Evolutionary conservation across 1,139 yeast genomes (phyloP).

Genomic region (Nakaseomyces glabratus): DNA sequence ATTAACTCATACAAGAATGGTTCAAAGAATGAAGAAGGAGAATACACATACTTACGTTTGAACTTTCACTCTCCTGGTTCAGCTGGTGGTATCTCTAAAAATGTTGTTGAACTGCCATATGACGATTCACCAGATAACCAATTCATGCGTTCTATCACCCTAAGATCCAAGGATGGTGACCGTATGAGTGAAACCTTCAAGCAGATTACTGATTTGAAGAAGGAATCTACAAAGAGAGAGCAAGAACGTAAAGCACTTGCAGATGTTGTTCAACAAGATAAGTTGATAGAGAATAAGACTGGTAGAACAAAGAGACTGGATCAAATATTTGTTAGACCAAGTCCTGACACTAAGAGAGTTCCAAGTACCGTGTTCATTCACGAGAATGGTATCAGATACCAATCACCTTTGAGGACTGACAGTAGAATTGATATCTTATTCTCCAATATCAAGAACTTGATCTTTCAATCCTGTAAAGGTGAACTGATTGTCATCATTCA

Average conservation of each 20-base stretch:
- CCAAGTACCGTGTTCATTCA: constrained; percentile 90
- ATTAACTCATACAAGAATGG: constrained; percentile 91
- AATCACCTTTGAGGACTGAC: constrained; percentile 71
- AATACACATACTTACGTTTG: constrained; percentile 78
- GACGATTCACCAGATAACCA: constrained; percentile 82
- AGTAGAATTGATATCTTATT: constrained; percentile 83
- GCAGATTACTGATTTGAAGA: constrained; percentile 86
- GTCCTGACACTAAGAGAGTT: constrained; percentile 90
- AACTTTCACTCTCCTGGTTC: constrained; percentile 93
- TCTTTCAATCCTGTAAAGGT: constrained; percentile 93
- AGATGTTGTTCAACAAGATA: constrained; percentile 91
- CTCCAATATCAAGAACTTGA: constrained; percentile 83
- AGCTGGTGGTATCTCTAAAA: constrained; percentile 59
- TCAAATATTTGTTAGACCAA: constrained; percentile 85
- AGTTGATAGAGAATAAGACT: constrained; percentile 67
- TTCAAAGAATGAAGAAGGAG: constrained; percentile 93
- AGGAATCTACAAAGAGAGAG: constrained; percentile 84
- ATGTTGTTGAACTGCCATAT: constrained; percentile 75
- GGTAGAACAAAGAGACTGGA: constrained; percentile 81
- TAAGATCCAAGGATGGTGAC: constrained; percentile 84
- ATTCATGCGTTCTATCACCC: constrained; percentile 77
- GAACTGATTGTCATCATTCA: constrained; percentile 90
- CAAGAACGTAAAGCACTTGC: constrained; percentile 87
- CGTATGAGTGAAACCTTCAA: constrained; percentile 87
- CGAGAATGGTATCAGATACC: constrained; percentile 92